Base-by-base conservation (phyloP, 169 alveolate species). In the Cryptosporidium ubiquitum region DNA sequence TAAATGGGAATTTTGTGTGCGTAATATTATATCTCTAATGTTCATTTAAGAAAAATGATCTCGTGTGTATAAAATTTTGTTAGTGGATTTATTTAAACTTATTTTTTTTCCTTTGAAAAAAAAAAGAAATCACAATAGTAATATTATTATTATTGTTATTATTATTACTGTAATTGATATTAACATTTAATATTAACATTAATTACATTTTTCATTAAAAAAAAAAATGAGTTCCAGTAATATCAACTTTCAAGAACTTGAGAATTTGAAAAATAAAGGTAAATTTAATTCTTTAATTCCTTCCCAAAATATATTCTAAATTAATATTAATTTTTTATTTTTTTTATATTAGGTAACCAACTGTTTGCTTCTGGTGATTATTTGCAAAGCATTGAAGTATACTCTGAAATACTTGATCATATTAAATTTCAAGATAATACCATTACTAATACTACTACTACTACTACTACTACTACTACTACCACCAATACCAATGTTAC, bases 261-360 rank as follows among this genome's bases (percentile, higher is more conserved):
- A 61, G n/a, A 26, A 14, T 61, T 18, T 33, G 37, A n/a, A 26
- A 42, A 42, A 42, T 42, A 42, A 42, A 42, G 51, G 51, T 42
- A 42, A 42, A 9, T 42, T 42, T 7, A 42, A 2, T 42, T 42
- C 12, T 7, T 42, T 3, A 42, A 9, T 42, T 42, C 12, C 2
- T 42, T 10, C 7, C 18, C 12, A 37, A 37, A 37, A 37, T n/a
- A n/a, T n/a, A n/a, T 37, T 37, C 5, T 37, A 37, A 37, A 37
- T 37, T 37, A 37, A 37, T 37, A 37, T 37, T 37, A 3, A 3
- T 3, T 37, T 3, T 37, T 3, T 5, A 37, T 37, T 37, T 37
- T 37, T 37, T 5, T 37, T 37, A 37, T 42, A 9, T 52, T 74
- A 74, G 86, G 86, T 26, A 74, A 74, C 61, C 39, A 55, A 39